These are phyloP conservation scores for Podaxis carcinomalis DNA, from an alignment of 768 basidiomycete genomes.

Conservation along the genomic window DNA sequence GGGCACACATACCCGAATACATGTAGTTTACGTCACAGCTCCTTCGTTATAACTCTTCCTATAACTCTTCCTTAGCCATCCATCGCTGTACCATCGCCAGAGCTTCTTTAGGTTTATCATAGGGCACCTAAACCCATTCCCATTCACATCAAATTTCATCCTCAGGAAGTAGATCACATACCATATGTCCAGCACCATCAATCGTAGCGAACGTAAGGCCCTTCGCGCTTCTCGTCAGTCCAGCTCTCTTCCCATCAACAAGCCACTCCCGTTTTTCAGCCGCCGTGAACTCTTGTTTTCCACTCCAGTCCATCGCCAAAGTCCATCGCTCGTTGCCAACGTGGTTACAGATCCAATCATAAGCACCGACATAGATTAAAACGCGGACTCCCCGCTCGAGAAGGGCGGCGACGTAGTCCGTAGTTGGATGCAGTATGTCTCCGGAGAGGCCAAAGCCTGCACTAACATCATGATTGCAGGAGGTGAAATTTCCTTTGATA, in stretches of 20 bases:
- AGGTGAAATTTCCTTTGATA: slow-evolving; percentile 27
- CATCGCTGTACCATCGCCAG: slow-evolving; percentile 12
- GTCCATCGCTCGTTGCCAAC: slow-evolving; percentile 75
- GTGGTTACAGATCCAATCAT: slow-evolving; percentile 76
- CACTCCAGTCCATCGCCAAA: slow-evolving; percentile 66
- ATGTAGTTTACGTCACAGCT: background rate
- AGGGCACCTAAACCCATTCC: slow-evolving; percentile 5
- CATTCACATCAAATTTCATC: background rate
- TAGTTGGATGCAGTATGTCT: slow-evolving; percentile 42
- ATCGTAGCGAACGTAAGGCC: slow-evolving; percentile 64
- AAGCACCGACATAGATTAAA: slow-evolving; percentile 65
- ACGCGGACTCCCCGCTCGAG: slow-evolving; percentile 69
- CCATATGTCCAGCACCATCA: slow-evolving; percentile 69
- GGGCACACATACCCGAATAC: background rate
- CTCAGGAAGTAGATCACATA: slow-evolving; percentile 20
- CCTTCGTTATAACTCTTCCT: slow-evolving; percentile 1
- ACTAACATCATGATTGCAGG: slow-evolving; percentile 34
- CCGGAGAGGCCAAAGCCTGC: slow-evolving; percentile 42
- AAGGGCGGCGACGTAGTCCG: slow-evolving; percentile 58
- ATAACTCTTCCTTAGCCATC: slow-evolving; percentile 8
- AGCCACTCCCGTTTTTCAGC: slow-evolving; percentile 56
- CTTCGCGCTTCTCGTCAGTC: slow-evolving; percentile 32
- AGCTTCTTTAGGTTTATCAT: slow-evolving; percentile 13
- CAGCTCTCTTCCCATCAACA: slow-evolving; percentile 42
- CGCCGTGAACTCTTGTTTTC: slow-evolving; percentile 37